Base-by-base conservation (phyloP, 2,329 filamentous ascomycete species). In the Rutstroemia sp. region DNA sequence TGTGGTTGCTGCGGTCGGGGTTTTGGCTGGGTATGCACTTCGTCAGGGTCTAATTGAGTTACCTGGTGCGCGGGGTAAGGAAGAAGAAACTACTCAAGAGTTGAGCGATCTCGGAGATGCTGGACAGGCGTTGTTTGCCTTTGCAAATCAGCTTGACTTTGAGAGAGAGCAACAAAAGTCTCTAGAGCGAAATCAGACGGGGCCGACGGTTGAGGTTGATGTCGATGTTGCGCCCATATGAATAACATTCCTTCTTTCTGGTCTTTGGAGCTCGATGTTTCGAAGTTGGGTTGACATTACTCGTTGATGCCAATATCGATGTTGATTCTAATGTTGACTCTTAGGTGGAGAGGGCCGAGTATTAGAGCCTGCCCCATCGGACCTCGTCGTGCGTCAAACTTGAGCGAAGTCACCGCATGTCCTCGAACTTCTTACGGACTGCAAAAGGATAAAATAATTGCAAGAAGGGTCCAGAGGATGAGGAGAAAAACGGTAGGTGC, bases 31-130 rank as follows among this genome's bases (percentile, higher is more conserved):
- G 21, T 71, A 64, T 60, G 66, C 64, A 48, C 62, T 68, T 37
- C 67, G 70, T 52, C 60, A 68, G 52, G 71, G 67, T 17, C 55
- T 69, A 2, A 62, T 71, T 14, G 60, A 60, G n/a, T 55, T 61
- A 12, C 60, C 56, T 47, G 44, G 10, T 19, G 37, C 37, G 30
- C 12, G 51, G 52, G 57, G 19, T 55, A 37, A 19, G 23, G 21
- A 47, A 14, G 27, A 47, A 30, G 16, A 60, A 46, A 57, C 57
- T 12, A 56, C 56, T 12, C 53, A 54, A 37, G 53, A 60, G 58
- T 41, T 67, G 16, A 55, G 52, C 45, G 56, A 51, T 38, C 61
- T 65, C 47, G 67, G 65, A 10, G 65, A 69, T n/a, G 66, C 66
- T 9, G 67, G 65, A 5, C 59, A 62, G 14, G 61, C 62, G 17